Conservation (phyloP, 139 green algal genomes). For the Coelastrella sp. region DNA sequence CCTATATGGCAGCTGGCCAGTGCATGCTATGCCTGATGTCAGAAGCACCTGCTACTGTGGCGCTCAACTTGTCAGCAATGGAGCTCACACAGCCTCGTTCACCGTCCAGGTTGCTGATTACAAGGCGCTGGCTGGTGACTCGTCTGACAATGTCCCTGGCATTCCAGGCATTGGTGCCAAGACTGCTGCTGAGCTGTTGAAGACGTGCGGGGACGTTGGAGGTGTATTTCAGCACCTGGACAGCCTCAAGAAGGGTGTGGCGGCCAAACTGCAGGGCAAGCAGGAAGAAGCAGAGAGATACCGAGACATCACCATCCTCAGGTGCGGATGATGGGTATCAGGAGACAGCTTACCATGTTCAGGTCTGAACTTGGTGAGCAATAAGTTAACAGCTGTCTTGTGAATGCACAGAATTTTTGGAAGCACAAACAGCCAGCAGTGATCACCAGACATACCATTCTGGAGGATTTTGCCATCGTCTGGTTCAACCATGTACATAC, state of each 20-base stretch:
- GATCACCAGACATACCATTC: too few relatives aligned
- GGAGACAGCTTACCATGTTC: too few relatives aligned
- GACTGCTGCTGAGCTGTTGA: slow-evolving; percentile 32
- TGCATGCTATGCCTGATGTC: too few relatives aligned
- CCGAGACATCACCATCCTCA: slow-evolving; percentile 19
- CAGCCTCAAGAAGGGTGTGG: not conserved
- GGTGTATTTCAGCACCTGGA: not conserved
- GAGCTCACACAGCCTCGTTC: not conserved
- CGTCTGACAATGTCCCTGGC: slow-evolving; percentile 27
- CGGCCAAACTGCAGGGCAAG: slow-evolving; percentile 2
- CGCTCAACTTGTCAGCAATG: not conserved
- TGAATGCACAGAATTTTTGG: too few relatives aligned
- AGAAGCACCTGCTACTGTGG: not conserved
- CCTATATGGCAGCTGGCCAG: too few relatives aligned
- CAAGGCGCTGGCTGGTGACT: slow-evolving; percentile 41
- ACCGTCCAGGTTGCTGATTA: not conserved
- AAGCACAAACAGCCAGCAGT: too few relatives aligned
- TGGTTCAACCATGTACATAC: too few relatives aligned
- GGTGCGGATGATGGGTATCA: slow-evolving; percentile 7
- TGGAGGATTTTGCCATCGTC: too few relatives aligned
- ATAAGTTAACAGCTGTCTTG: not conserved
- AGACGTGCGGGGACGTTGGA: not conserved
- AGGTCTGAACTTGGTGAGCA: not conserved
- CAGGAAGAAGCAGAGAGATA: slow-evolving; percentile 7
- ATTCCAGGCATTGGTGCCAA: slow-evolving; percentile 35